Percentiles rank a stretch among this genome's conserved stretches.
phyloP scores from a whole-genome alignment of 768 basidiomycete species.

The Lepiota subincarnata region DNA sequence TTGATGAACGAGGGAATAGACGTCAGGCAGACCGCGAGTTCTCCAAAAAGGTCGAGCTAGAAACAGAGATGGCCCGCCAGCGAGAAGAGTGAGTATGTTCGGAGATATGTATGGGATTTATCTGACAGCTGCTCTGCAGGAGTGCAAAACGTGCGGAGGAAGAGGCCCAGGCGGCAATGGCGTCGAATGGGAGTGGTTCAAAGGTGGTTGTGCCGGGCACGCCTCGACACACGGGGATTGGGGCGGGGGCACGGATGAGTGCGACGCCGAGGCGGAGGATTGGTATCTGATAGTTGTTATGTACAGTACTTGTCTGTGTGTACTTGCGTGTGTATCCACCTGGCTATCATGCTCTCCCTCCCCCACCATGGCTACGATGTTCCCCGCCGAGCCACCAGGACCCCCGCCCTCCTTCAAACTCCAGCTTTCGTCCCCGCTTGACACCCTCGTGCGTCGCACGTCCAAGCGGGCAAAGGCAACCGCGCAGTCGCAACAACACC shows the following conservation, averaged over 20 bases:
- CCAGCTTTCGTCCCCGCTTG: conserved; percentile 50
- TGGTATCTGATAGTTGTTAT: conserved; percentile 49
- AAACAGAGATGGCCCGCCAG: conserved; percentile 85
- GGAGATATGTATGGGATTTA: conserved; percentile 6
- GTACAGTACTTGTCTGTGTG: neutral
- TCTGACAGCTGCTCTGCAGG: neutral
- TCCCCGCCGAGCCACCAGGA: neutral
- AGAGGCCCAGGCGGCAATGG: conserved; percentile 55
- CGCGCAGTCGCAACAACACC: conserved; percentile 14
- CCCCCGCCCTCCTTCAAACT: conserved; percentile 23
- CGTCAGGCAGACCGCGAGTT: conserved; percentile 85
- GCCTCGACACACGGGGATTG: conserved; percentile 66
- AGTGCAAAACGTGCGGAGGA: conserved; percentile 53
- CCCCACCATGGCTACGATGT: conserved; percentile 5
- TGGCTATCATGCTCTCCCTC: neutral
- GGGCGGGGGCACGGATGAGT: conserved; percentile 55
- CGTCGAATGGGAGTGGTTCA: conserved; percentile 46
- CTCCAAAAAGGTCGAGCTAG: conserved; percentile 85
- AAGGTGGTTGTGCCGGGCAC: conserved; percentile 80
- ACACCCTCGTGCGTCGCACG: conserved; percentile 50
- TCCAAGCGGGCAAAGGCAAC: conserved; percentile 34
- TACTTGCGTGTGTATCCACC: neutral
- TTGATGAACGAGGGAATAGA: conserved; percentile 80
- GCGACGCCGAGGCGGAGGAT: conserved; percentile 74
- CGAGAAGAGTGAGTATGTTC: conserved; percentile 61